These are phyloP conservation scores for Umbellularia californica DNA, from an alignment of 164 flowering plant genomes.

Conservation along the genomic window DNA sequence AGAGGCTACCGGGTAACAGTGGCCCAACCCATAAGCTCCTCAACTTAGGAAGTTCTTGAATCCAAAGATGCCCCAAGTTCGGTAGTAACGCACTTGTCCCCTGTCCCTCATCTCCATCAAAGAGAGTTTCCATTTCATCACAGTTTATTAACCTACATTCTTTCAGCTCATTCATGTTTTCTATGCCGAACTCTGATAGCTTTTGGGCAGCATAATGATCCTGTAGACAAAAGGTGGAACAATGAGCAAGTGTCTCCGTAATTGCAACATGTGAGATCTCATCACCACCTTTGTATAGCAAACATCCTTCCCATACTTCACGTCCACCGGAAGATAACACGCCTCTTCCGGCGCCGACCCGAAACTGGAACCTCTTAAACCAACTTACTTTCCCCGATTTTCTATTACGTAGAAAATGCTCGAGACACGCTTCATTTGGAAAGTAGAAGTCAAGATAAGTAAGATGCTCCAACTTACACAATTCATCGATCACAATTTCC, in stretches of 20 bases:
- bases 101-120: background rate
- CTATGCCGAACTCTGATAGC: conserved; percentile 13
- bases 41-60: conserved; percentile 1
- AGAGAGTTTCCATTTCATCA: conserved; percentile 7
- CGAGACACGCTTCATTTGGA: conserved; percentile 10
- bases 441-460: conserved; percentile 7
- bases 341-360: background rate
- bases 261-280: background rate
- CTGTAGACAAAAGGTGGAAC: conserved; percentile 5
- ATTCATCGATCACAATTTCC: conserved; percentile 1
- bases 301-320: background rate
- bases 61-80: background rate
- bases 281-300: conserved; percentile 4
- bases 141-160: conserved; percentile 14
- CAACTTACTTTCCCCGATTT: background rate
- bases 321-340: background rate
- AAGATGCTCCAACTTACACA: conserved; percentile 2
- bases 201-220: conserved; percentile 4
- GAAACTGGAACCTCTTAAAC: background rate
- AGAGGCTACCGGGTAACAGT: background rate
- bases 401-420: background rate
- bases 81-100: background rate
- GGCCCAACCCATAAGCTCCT: conserved; percentile 8
- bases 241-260: background rate
- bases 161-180: conserved; percentile 3